phyloP scores from a whole-genome alignment of 1,284 basidiomycete genomes.

The Ustilago cynodontis region DNA sequence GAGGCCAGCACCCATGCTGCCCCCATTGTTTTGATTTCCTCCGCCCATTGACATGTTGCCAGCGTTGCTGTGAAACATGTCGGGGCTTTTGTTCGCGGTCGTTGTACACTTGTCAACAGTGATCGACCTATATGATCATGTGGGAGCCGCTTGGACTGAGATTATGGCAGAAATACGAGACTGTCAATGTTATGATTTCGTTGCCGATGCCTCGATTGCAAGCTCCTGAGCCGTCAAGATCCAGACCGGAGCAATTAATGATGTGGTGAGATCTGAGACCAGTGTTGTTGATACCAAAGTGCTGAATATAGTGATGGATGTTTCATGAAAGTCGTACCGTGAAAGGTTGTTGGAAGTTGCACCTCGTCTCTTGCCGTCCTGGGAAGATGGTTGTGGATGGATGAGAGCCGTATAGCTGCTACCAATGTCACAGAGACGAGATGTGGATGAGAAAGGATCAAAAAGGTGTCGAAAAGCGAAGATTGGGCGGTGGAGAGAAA shows the following conservation, averaged over 20 bases:
- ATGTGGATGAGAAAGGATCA: background rate
- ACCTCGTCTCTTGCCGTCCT: background rate
- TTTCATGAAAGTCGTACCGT: constrained; percentile 3
- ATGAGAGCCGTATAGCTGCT: background rate
- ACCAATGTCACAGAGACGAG: background rate
- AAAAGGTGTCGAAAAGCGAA: background rate
- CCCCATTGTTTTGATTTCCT: constrained; percentile 37
- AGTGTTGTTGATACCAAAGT: background rate
- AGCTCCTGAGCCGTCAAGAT: no score
- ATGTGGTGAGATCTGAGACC: background rate
- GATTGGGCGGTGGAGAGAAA: background rate
- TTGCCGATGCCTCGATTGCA: no score
- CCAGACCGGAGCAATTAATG: background rate
- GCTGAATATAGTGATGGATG: background rate
- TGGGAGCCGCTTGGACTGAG: background rate
- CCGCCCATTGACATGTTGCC: constrained; percentile 48
- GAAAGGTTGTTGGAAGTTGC: background rate
- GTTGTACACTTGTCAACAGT: background rate
- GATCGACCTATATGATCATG: constrained; percentile 11
- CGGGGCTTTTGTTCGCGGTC: background rate
- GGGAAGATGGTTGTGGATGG: background rate
- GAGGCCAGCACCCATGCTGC: constrained; percentile 37
- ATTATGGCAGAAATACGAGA: background rate
- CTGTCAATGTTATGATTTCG: no score
- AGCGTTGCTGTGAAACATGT: constrained; percentile 51